Percentiles rank a stretch among this genome's conserved stretches.
Conservation (phyloP, 495 filamentous ascomycete species). For the Alectoria sarmentosa region DNA sequence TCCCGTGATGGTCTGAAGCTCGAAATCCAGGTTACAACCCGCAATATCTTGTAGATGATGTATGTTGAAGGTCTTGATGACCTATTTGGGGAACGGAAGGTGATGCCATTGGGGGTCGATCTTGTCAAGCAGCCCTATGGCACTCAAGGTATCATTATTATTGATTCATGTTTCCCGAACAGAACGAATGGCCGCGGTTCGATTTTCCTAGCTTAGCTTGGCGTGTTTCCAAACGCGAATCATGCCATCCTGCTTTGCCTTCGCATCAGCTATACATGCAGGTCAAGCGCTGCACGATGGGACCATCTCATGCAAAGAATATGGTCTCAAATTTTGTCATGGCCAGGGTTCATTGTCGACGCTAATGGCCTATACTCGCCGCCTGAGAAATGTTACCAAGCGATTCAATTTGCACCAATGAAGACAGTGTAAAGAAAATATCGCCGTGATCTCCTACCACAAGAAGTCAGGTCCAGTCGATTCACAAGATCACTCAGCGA, state of each 20-base stretch:
- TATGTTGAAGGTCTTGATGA: background rate
- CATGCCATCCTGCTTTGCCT: background rate
- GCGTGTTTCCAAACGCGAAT: background rate
- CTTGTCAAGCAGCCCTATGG: too few species aligned
- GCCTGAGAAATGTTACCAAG: background rate
- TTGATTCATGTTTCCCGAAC: background rate
- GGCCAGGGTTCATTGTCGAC: too few species aligned
- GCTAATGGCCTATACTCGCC: too few species aligned
- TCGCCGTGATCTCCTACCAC: background rate
- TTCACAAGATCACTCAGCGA: background rate
- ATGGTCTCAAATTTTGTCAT: too few species aligned
- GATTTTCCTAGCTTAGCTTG: background rate
- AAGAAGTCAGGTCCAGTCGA: background rate
- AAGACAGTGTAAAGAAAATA: background rate
- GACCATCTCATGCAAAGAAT: background rate
- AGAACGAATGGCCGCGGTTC: background rate
- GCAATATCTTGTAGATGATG: background rate
- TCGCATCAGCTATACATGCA: background rate
- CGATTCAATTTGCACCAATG: background rate
- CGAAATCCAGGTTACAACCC: background rate
- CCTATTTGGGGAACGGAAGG: background rate
- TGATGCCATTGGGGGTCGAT: background rate
- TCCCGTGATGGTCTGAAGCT: background rate
- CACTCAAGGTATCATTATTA: background rate
- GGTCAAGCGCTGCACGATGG: background rate